Evolutionary conservation across 352 stramenopile species (phyloP), one percentile per base, ranked within the genome.

Genomic region (Paralagenidium karlingii): DNA sequence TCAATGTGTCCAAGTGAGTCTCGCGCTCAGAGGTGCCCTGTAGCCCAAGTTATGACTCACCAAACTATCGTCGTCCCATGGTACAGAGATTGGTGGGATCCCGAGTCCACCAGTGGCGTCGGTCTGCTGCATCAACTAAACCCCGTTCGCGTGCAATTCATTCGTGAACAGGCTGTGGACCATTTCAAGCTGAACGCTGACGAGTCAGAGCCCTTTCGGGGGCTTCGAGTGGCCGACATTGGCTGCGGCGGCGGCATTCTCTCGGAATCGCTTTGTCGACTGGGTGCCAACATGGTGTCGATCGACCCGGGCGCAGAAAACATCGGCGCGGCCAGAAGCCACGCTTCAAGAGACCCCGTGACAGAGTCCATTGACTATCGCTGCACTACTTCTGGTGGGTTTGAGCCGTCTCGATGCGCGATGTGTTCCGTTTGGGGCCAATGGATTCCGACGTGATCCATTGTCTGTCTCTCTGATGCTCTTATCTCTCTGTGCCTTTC

Each of bases 191-290:
- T 51, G 34, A 57, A 69, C 9, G 63, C 40, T 5, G 41, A 61
- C 36, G 47, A 74, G 30, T 49, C 73, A 11, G 40, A 58, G 39
- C 78, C 78, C 9, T 55, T 91, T 19, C 53, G 42, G 19, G 58
- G 45, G 9, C 45, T 82, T 10, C 68, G 67, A 12, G 68, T 88
- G 18, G 67, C 68, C 0, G 78, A 91, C 55, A 53, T 89, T 9
- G 78, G 78, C 43, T 91, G 78, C 27, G 78, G 78, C 1, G 78
- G 78, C n/a, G 78, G 78, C 12, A 83, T 91, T 47, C 53, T 91
- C 38, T 87, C 78, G 16, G 78, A 91, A 46, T 54, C 78, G 18
- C 53, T 91, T 26, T 70, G 69, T 42, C 75, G 78, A 22, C 77
- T 91, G 27, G 78, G 78, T n/a, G 78, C 57, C 22, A 56, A 53